Percentiles rank a stretch among this genome's conserved stretches.
Evolutionary conservation across 2,329 filamentous ascomycete genomes (phyloP).

Genomic region (Colletotrichum ledebouriae): DNA sequence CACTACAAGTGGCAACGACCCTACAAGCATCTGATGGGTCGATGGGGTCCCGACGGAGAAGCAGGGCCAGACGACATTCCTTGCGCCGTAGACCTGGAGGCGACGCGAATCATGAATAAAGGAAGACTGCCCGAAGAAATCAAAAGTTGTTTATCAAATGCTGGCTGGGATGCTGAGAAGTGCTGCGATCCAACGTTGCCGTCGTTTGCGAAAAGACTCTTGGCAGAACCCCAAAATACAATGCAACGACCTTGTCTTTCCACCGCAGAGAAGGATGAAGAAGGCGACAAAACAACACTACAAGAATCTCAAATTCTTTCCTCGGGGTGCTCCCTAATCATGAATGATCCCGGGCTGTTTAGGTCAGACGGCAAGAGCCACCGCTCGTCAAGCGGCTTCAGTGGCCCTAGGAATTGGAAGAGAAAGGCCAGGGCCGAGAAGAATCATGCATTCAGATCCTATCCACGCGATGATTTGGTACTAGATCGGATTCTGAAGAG

Average conservation of each 20-base stretch:
- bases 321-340: neutral
- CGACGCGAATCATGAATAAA: constrained; percentile 1
- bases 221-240: neutral
- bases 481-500: too few relatives aligned
- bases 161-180: neutral
- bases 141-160: neutral
- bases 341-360: neutral
- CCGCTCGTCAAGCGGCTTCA: too few relatives aligned
- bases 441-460: too few relatives aligned
- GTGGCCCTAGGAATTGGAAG: too few relatives aligned
- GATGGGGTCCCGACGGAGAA: neutral
- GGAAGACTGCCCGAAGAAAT: neutral
- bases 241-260: neutral
- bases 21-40: neutral
- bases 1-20: neutral
- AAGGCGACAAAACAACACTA: neutral
- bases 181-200: neutral
- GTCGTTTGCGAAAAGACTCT: neutral
- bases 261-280: neutral
- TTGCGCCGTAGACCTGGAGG: neutral
- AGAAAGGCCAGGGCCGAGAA: too few relatives aligned
- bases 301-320: neutral
- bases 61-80: neutral
- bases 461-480: too few relatives aligned
- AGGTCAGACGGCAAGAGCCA: too few relatives aligned